phyloP scores from a whole-genome alignment of 208 protist genomes.

The Acanthamoeba royreba region DNA sequence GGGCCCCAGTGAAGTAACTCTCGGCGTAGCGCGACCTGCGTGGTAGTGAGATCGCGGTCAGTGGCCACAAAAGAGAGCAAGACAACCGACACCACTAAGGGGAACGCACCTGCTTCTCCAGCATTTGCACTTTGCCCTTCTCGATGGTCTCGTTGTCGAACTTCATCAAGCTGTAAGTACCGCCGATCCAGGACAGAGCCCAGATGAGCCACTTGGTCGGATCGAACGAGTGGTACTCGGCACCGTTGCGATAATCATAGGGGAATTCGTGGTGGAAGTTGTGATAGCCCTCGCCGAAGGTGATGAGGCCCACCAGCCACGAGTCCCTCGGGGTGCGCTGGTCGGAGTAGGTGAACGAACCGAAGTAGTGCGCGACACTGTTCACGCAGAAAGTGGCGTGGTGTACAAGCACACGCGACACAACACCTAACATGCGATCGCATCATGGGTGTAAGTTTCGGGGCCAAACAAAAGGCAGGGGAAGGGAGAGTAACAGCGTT shows the following conservation, averaged over 20 bases:
- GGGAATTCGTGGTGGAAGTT: slow-evolving; percentile 84
- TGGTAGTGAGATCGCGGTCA: too few relatives aligned
- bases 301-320: slow-evolving; percentile 75
- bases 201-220: slow-evolving; percentile 79
- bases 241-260: slow-evolving; percentile 79
- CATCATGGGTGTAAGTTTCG: neutral
- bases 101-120: slow-evolving; percentile 65
- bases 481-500: neutral
- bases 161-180: slow-evolving; percentile 68
- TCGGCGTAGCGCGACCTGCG: neutral
- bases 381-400: slow-evolving; percentile 85
- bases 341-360: slow-evolving; percentile 73
- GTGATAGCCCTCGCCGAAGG: slow-evolving; percentile 85
- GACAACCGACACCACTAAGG: too few relatives aligned
- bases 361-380: slow-evolving; percentile 80
- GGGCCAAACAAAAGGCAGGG: neutral
- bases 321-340: slow-evolving; percentile 60
- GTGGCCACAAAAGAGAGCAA: neutral
- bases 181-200: slow-evolving; percentile 56
- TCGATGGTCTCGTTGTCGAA: slow-evolving; percentile 68
- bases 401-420: slow-evolving; percentile 69
- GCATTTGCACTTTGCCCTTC: slow-evolving; percentile 66
- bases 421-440: slow-evolving; percentile 1
- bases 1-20: slow-evolving; percentile 58
- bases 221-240: slow-evolving; percentile 74